Base-by-base conservation (phyloP, 1,284 basidiomycete species). In the Filobasidium uniguttulatum region DNA sequence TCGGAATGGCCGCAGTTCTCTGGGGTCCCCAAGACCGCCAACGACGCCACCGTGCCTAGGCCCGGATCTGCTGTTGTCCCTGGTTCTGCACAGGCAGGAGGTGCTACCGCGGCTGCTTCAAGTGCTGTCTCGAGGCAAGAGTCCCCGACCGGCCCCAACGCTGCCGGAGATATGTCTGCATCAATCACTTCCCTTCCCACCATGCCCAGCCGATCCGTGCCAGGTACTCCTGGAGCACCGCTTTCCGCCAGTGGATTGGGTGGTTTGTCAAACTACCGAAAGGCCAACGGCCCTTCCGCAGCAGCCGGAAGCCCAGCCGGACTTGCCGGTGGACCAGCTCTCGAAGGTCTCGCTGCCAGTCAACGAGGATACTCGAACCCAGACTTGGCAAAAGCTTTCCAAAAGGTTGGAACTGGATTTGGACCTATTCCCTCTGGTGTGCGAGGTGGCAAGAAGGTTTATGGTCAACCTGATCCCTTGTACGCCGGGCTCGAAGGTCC, bases 1-100 rank as follows among this genome's bases (percentile, higher is more conserved):
- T 88, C 88, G 3, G 89, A 96, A 65, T 96, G 91, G 91, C 85
- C 89, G 37, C 85, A 85, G 63, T 94, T 89, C 68, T 75, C 77
- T 48, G 76, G 77, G 48, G 62, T 72, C 71, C 62, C 56, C 50
- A 73, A 73, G 45, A 75, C 77, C 6, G 77, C 80, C 28, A 53
- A 51, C 30, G 81, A 81, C 52, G 85, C 80, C 50, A 82, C 82
- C 35, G 83, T 81, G 52, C 36, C 36, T 38, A 10, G 36, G 8
- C 36, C 36, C 8, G 36, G 36, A 10, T 38, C 36, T 9, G 36
- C 36, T 38, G 36, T 20, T 19, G 36, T 38, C 17, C 22, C 40
- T n/a, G 83, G 77, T 6, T 85, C 83, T 8, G 83, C 82, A 15
- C 68, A 84, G 5, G 76, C 75, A 9, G 49, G 56, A 8, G 54